Conservation (phyloP, 192 early-diverging fungal species). For the Dissophora ornata region DNA sequence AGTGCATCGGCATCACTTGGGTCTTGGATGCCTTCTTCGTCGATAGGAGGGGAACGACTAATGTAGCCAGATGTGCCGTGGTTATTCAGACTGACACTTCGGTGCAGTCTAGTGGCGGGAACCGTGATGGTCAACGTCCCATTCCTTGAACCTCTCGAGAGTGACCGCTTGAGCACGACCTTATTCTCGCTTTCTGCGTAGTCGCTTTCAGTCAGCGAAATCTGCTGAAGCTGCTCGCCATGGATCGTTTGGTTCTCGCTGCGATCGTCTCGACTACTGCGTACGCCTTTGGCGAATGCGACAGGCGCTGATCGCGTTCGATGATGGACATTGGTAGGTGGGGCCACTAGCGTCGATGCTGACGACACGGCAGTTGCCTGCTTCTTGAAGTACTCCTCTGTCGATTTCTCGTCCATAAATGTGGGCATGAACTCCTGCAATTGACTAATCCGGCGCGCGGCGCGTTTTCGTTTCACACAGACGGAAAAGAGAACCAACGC, state of each 20-base stretch:
- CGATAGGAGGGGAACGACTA: slow-evolving; percentile 9
- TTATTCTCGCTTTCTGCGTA: slow-evolving; percentile 27
- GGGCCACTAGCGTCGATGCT: not conserved
- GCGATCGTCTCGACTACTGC: not conserved
- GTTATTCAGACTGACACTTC: slow-evolving; percentile 23
- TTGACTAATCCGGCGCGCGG: slow-evolving; percentile 17
- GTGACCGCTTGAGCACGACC: slow-evolving; percentile 10
- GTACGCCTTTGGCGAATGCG: slow-evolving; percentile 1
- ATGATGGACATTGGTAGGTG: slow-evolving; percentile 26
- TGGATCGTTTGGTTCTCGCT: not conserved
- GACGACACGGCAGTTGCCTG: not conserved
- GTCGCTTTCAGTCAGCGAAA: not conserved
- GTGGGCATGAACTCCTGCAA: slow-evolving; percentile 25
- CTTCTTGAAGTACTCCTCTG: slow-evolving; percentile 21
- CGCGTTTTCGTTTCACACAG: slow-evolving; percentile 29
- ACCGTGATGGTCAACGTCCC: slow-evolving; percentile 6
- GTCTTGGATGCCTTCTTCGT: slow-evolving; percentile 20
- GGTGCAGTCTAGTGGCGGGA: slow-evolving; percentile 17
- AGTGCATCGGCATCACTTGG: not conserved
- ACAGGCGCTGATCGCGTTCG: slow-evolving; percentile 32
- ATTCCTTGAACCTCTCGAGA: slow-evolving; percentile 2
- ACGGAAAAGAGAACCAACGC: slow-evolving; percentile 16
- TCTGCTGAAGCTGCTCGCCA: slow-evolving; percentile 21
- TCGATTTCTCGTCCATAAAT: slow-evolving; percentile 10
- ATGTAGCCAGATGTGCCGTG: slow-evolving; percentile 1